phyloP scores from a whole-genome alignment of 192 early-diverging fungal genomes.

The Gamsiella multidivaricata region DNA sequence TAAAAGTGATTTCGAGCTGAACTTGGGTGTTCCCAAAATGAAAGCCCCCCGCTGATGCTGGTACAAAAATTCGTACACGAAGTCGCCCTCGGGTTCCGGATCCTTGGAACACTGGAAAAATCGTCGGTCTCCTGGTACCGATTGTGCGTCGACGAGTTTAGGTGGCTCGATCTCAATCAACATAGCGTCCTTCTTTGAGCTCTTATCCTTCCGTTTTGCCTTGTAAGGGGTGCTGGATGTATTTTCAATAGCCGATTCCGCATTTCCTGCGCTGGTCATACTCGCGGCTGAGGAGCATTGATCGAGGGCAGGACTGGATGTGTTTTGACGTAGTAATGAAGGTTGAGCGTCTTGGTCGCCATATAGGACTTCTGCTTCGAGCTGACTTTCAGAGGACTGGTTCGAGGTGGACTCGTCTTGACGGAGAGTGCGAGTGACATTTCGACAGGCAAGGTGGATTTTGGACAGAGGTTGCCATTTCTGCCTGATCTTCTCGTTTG shows the following conservation, averaged over 20 bases:
- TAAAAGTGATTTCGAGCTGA: slow-evolving; percentile 64
- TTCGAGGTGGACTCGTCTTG: background rate
- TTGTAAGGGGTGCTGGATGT: background rate
- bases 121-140: slow-evolving; percentile 16
- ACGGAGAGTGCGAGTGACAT: background rate
- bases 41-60: slow-evolving; percentile 46
- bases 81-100: slow-evolving; percentile 31
- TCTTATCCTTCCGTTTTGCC: background rate
- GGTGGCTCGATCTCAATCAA: slow-evolving; percentile 21
- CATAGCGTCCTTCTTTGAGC: background rate
- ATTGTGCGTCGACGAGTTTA: slow-evolving; percentile 23
- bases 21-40: slow-evolving; percentile 56
- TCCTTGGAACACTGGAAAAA: slow-evolving; percentile 29
- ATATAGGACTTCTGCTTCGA: background rate
- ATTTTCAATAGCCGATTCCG: too few species aligned
- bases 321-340: background rate
- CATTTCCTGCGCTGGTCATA: too few species aligned
- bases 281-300: too few species aligned
- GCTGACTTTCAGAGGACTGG: background rate
- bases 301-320: background rate
- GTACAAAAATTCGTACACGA: slow-evolving; percentile 49
- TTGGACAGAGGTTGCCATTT: slow-evolving; percentile 25
- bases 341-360: background rate
- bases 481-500: slow-evolving; percentile 27
- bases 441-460: slow-evolving; percentile 8